Conservation (phyloP, 805 yeast species). For the Wickerhamiella cacticola region DNA sequence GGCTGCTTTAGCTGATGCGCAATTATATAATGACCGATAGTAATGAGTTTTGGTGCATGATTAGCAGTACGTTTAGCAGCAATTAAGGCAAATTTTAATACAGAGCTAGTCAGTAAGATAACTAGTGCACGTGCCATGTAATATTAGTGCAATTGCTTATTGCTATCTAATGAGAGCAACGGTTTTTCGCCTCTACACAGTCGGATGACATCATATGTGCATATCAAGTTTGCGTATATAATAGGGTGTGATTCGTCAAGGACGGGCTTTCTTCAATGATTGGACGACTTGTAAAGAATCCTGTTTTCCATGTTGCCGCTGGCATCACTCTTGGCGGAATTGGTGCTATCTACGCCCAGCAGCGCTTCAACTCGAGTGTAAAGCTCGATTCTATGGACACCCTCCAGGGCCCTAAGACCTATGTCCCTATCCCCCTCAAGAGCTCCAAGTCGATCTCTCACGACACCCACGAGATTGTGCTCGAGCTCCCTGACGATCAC, state of each 20-base stretch:
- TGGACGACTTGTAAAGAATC: slow-evolving; percentile 8
- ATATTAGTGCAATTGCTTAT: no score
- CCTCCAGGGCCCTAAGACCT: slow-evolving; percentile 24
- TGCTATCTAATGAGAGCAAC: no score
- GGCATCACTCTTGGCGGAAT: slow-evolving; percentile 37
- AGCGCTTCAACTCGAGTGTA: slow-evolving; percentile 26
- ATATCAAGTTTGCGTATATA: slow-evolving; percentile 2
- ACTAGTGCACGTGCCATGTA: no score
- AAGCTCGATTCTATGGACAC: slow-evolving; percentile 21
- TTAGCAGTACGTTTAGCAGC: no score
- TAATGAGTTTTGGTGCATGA: no score
- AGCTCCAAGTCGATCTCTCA: slow-evolving; percentile 22
- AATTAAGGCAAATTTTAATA: no score
- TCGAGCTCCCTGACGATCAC: slow-evolving; percentile 58
- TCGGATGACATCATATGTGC: slow-evolving; percentile 12
- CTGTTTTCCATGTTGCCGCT: slow-evolving; percentile 21
- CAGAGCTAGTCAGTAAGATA: no score
- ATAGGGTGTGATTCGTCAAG: slow-evolving; percentile 5
- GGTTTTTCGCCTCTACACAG: neutral
- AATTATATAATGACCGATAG: no score
- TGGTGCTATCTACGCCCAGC: slow-evolving; percentile 31
- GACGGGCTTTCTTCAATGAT: neutral
- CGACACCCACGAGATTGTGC: slow-evolving; percentile 50
- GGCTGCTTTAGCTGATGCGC: no score
- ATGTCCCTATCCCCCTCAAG: slow-evolving; percentile 26